Conservation (phyloP, 2,329 filamentous ascomycete species). For the Paraphoma chrysanthemicola region DNA sequence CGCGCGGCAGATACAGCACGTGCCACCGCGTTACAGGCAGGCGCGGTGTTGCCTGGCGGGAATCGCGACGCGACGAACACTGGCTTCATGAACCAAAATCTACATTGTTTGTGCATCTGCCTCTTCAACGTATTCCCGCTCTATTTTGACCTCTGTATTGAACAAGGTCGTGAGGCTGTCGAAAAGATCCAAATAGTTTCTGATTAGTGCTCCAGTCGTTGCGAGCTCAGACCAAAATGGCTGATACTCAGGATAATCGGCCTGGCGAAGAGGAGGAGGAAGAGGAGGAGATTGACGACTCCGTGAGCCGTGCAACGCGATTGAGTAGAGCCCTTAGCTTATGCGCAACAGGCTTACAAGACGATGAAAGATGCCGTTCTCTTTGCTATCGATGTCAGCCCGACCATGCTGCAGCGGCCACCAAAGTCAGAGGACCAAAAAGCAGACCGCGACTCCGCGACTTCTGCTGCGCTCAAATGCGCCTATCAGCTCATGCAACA, state of each 20-base stretch:
- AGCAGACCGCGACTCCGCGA: conserved; percentile 76
- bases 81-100: not conserved
- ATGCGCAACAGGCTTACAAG: conserved; percentile 72
- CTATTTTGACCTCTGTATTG: too few relatives aligned
- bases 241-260: conserved; percentile 36
- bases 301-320: conserved; percentile 50
- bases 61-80: not conserved
- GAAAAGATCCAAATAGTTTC: too few relatives aligned
- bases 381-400: conserved; percentile 90
- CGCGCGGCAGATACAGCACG: conserved; percentile 12
- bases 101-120: not conserved
- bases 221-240: conserved; percentile 26
- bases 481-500: conserved; percentile 97
- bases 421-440: conserved; percentile 70
- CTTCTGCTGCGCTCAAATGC: conserved; percentile 87
- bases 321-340: conserved; percentile 7
- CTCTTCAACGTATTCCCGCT: not conserved
- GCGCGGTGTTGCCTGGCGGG: conserved; percentile 34
- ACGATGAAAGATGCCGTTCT: conserved; percentile 96
- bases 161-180: too few relatives aligned
- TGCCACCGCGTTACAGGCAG: conserved; percentile 28
- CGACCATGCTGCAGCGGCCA: conserved; percentile 79
- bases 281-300: conserved; percentile 72
- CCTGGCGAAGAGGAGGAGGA: conserved; percentile 67
- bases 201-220: too few relatives aligned